Evolutionary conservation across 495 filamentous ascomycete genomes (phyloP).

Genomic region (Oidiodendron maius): DNA sequence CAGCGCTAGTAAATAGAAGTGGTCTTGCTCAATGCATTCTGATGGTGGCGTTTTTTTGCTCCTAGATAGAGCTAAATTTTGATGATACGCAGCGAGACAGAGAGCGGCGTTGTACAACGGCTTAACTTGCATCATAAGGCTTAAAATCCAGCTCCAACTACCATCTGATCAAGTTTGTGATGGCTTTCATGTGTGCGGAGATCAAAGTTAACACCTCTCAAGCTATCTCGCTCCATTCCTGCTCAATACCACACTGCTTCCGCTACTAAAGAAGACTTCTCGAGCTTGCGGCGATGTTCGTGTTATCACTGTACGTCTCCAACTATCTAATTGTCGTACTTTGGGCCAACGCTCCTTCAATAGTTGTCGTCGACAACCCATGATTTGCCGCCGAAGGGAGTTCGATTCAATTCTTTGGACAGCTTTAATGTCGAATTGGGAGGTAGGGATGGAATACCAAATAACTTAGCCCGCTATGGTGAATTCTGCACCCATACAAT

Average conservation of each 20-base stretch:
- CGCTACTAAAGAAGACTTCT: not conserved
- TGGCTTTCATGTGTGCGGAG: not conserved
- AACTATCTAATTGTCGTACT: not conserved
- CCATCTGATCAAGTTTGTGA: not conserved
- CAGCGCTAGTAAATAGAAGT: not conserved
- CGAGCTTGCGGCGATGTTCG: not conserved
- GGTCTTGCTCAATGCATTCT: not conserved
- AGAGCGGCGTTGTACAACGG: not conserved
- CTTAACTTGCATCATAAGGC: not conserved
- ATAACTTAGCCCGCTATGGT: not conserved
- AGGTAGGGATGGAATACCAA: not conserved
- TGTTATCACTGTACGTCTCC: not conserved
- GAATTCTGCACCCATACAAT: not conserved
- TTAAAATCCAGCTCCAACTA: not conserved
- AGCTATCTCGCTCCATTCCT: not conserved
- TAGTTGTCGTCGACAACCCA: not conserved
- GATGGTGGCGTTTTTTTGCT: too few species aligned
- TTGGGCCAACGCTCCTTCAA: not conserved
- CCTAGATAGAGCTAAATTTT: not conserved
- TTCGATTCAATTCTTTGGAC: not conserved
- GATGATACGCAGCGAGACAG: not conserved
- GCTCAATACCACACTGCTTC: not conserved
- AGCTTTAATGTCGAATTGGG: not conserved
- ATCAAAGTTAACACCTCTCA: not conserved
- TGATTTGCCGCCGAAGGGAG: not conserved